Evolutionary conservation across 2,329 filamentous ascomycete genomes (phyloP).

Genomic region (Hypoxylon sp.): DNA sequence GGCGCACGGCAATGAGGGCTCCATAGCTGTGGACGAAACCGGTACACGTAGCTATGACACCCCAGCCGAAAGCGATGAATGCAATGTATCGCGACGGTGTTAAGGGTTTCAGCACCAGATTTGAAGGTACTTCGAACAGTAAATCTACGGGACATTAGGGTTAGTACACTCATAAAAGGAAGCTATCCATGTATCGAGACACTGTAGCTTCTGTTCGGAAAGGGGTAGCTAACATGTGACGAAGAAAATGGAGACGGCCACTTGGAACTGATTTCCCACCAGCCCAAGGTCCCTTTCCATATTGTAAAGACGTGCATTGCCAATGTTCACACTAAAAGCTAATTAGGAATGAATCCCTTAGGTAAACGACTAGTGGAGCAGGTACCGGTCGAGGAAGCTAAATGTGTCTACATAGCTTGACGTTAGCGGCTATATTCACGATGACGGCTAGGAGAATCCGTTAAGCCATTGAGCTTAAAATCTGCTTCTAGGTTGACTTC

Average conservation of each 20-base stretch:
- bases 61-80: constrained; percentile 76
- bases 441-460: not conserved
- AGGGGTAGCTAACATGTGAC: constrained; percentile 68
- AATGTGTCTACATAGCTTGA: constrained; percentile 67
- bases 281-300: constrained; percentile 75
- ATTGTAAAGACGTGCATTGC: constrained; percentile 76
- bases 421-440: constrained; percentile 25
- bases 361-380: constrained; percentile 40
- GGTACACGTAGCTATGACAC: constrained; percentile 77
- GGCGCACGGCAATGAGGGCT: constrained; percentile 75
- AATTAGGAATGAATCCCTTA: constrained; percentile 16
- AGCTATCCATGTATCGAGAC: not conserved
- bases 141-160: constrained; percentile 54
- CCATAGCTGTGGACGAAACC: constrained; percentile 77
- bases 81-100: constrained; percentile 75
- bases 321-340: constrained; percentile 74
- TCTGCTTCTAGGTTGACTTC: not conserved
- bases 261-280: constrained; percentile 77
- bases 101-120: constrained; percentile 74
- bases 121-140: constrained; percentile 75
- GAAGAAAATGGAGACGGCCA: constrained; percentile 76
- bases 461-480: not conserved
- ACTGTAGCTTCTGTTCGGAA: constrained; percentile 13
- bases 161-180: constrained; percentile 12
- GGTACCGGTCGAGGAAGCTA: constrained; percentile 79